Base-by-base conservation (phyloP, 805 yeast species). In the Alloascoidea africana region DNA sequence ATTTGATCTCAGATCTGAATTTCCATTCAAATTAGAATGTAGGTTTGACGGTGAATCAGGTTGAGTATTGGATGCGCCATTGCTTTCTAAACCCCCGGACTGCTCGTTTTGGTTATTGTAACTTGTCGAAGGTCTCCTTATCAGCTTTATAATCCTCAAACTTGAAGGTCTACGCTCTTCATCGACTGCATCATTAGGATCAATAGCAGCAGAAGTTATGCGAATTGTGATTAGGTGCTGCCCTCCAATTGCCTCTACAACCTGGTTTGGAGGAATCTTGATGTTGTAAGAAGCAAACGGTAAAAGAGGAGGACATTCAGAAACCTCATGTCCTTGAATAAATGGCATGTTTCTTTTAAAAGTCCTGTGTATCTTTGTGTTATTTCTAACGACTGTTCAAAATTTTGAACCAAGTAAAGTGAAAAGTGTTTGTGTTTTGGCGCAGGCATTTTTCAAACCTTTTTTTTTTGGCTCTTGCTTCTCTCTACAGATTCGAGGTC, bases 171-270 rank as follows among this genome's bases (percentile, higher is more conserved):
- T 77, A 46, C 68, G 75, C 51, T 74, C 73, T 45, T 77, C 86
- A 51, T 85, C 95, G 49, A 72, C 75, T 18, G 93, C 70, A 35
- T 59, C 53, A 53, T 76, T 82, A 44, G 96, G 94, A 62, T 89
- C 96, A 52, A 91, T 68, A 42, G 98, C 94, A 44, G 96, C 98
- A 71, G 89, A 70, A 39, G 97, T 86, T 52, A 89, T 59, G 62
- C 94, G 82, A 48, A 89, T 75, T 44, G 96, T 79, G 47, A 83
- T 81, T 37, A 96, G 96, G 58, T 76, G 76, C 42, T 81, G 93
- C 42, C 75, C 79, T 45, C 79, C 83, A 54, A 83, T 74, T 42
- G 96, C 94, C 37, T 86, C 85, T 33, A 76, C 76, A 48, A 96
- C 94, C 48, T 73, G 66, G 55, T 80, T 89, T 49, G 98, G 98